phyloP scores from a whole-genome alignment of 345 rosid genomes.

The Populus nigra region DNA sequence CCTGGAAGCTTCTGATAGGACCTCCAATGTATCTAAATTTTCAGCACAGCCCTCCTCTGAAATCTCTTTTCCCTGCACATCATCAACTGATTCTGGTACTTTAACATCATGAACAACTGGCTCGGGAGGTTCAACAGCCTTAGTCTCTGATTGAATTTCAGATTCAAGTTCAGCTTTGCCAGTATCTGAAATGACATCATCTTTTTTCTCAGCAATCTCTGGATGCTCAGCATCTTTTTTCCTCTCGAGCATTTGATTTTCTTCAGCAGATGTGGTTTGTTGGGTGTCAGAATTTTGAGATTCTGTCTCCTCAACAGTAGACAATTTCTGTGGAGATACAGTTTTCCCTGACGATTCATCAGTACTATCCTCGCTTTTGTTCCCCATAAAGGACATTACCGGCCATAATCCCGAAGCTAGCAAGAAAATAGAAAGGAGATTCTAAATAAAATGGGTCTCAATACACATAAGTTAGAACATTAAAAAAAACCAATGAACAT shows the following conservation, averaged over 20 bases:
- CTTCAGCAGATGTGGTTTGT: constrained; percentile 36
- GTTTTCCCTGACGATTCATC: constrained; percentile 36
- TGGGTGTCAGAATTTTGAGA: constrained; percentile 16
- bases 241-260: constrained; percentile 29
- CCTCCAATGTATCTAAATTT: constrained; percentile 37
- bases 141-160: constrained; percentile 28
- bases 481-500: neutral
- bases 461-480: neutral
- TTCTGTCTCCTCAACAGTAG: constrained; percentile 36
- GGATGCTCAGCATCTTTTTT: constrained; percentile 31
- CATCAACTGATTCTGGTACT: constrained; percentile 30
- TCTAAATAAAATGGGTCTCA: neutral
- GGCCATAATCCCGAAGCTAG: constrained; percentile 74
- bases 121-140: constrained; percentile 36
- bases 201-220: constrained; percentile 35
- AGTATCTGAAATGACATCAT: constrained; percentile 30
- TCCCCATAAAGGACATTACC: constrained; percentile 78
- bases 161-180: constrained; percentile 37
- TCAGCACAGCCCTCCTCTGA: constrained; percentile 31
- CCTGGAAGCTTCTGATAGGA: constrained; percentile 36
- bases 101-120: constrained; percentile 30
- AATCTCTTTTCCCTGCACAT: constrained; percentile 38
- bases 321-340: constrained; percentile 33
- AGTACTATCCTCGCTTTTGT: constrained; percentile 50
- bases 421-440: constrained; percentile 3